Conservation (phyloP, 352 stramenopile species). For the Blastocystis hominis region DNA sequence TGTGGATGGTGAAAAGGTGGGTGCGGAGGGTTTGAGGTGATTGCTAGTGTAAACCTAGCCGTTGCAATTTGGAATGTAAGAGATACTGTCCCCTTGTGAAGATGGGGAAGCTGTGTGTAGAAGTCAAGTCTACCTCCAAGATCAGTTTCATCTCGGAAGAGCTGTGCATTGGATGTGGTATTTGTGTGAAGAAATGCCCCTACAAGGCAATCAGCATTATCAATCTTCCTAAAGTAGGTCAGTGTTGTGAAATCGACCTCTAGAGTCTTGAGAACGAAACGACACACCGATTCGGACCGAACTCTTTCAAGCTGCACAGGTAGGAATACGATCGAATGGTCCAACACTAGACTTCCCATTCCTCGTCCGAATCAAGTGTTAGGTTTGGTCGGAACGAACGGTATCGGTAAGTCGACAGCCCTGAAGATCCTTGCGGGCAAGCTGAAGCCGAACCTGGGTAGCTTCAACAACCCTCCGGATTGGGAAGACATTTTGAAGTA, state of each 20-base stretch:
- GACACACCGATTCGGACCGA: slow-evolving; percentile 97
- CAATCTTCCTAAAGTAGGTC: slow-evolving; percentile 86
- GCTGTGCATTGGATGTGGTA: slow-evolving; percentile 98
- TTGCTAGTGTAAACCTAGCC: slow-evolving; percentile 91
- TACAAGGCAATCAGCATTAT: slow-evolving; percentile 99
- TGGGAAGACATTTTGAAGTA: slow-evolving; percentile 97
- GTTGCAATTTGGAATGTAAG: slow-evolving; percentile 96
- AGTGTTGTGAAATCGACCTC: not conserved
- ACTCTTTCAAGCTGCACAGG: slow-evolving; percentile 97
- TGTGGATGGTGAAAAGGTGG: slow-evolving; percentile 81
- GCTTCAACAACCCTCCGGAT: slow-evolving; percentile 82
- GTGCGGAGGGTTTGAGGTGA: not conserved
- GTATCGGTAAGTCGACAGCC: slow-evolving; percentile 98
- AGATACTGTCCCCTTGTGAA: slow-evolving; percentile 95
- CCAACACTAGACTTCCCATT: slow-evolving; percentile 80
- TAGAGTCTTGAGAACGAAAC: slow-evolving; percentile 88
- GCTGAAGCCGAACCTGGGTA: slow-evolving; percentile 96
- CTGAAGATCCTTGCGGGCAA: slow-evolving; percentile 96
- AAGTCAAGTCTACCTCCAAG: slow-evolving; percentile 87
- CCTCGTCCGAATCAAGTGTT: slow-evolving; percentile 91
- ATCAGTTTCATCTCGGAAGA: slow-evolving; percentile 95
- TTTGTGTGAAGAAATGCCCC: slow-evolving; percentile 99
- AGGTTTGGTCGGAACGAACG: slow-evolving; percentile 95
- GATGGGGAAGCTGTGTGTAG: slow-evolving; percentile 97
- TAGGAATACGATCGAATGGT: slow-evolving; percentile 15